A percentile compares a stretch with the other conserved stretches of the same genome.
phyloP scores from a whole-genome alignment of 345 rosid genomes.

The Populus euphratica region DNA sequence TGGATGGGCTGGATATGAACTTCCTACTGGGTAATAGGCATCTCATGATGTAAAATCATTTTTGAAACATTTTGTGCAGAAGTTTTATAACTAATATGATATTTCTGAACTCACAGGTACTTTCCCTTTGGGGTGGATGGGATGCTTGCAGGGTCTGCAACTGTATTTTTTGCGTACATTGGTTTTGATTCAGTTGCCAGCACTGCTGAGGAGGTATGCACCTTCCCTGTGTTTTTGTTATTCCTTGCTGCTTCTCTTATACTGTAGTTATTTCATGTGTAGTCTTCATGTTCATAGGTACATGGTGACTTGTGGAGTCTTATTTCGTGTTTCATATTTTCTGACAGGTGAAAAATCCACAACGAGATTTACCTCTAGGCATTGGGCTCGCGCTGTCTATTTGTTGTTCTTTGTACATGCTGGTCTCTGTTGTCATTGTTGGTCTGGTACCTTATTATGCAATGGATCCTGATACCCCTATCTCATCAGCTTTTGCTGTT shows the following conservation, averaged over 20 bases:
- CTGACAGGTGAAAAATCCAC: constrained; percentile 92
- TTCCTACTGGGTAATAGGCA: constrained; percentile 73
- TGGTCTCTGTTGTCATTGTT: constrained; percentile 83
- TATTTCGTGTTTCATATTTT: constrained; percentile 8
- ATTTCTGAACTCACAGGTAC: constrained; percentile 39
- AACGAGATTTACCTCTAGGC: constrained; percentile 91
- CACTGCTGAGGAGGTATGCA: constrained; percentile 91
- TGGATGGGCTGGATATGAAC: constrained; percentile 92
- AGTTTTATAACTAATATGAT: constrained; percentile 2
- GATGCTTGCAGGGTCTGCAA: constrained; percentile 97
- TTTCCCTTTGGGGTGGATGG: constrained; percentile 94
- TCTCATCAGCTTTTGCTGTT: constrained; percentile 86
- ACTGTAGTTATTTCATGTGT: background rate
- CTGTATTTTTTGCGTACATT: constrained; percentile 88
- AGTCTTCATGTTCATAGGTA: constrained; percentile 8
- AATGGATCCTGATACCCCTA: constrained; percentile 98
- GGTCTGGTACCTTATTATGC: constrained; percentile 92
- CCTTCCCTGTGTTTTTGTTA: background rate
- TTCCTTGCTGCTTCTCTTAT: background rate
- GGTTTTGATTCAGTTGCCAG: constrained; percentile 99
- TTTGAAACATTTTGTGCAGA: background rate
- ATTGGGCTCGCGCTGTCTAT: constrained; percentile 78
- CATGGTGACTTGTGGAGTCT: constrained; percentile 8
- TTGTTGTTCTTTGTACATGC: constrained; percentile 89
- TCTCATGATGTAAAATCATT: background rate